A percentile compares a stretch with the other conserved stretches of the same genome.
These are phyloP conservation scores for Cicer bijugum DNA, from an alignment of 306 rosid species.

Conservation along the genomic window DNA sequence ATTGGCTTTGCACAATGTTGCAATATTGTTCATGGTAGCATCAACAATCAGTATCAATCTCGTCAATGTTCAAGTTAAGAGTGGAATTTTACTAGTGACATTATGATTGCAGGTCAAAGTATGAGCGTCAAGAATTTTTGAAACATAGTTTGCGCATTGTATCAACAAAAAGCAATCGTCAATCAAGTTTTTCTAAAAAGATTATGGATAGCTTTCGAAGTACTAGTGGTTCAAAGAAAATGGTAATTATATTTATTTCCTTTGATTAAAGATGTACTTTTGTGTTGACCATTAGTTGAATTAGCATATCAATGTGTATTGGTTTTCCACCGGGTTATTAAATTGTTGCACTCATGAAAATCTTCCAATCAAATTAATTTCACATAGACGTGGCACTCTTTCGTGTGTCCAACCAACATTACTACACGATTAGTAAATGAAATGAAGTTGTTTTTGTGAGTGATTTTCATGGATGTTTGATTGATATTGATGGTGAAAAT, in stretches of 20 bases:
- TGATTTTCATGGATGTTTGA: constrained; percentile 37
- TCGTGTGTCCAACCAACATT: constrained; percentile 32
- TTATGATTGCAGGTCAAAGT: constrained; percentile 68
- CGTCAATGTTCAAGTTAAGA: constrained; percentile 35
- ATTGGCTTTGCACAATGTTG: constrained; percentile 10
- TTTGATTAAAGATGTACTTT: constrained; percentile 28
- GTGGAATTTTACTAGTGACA: constrained; percentile 34
- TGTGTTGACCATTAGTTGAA: constrained; percentile 11
- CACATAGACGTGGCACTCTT: background rate
- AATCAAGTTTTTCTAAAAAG: constrained; percentile 61
- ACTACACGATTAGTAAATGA: constrained; percentile 21
- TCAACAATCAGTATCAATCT: constrained; percentile 12
- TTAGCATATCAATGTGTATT: constrained; percentile 19
- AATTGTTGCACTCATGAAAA: constrained; percentile 11
- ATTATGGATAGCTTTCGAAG: constrained; percentile 58
- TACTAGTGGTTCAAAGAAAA: constrained; percentile 50
- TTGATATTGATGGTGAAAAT: constrained; percentile 51
- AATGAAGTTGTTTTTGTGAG: constrained; percentile 18
- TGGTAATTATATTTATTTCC: constrained; percentile 54
- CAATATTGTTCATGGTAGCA: constrained; percentile 29
- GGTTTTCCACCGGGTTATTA: constrained; percentile 8
- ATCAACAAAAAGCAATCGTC: constrained; percentile 50
- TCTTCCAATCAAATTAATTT: constrained; percentile 17
- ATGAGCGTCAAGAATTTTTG: constrained; percentile 85
- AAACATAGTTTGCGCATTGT: constrained; percentile 87